These are phyloP conservation scores for Leucocoprinus leucothites DNA, from an alignment of 768 basidiomycete genomes.

Conservation along the genomic window DNA sequence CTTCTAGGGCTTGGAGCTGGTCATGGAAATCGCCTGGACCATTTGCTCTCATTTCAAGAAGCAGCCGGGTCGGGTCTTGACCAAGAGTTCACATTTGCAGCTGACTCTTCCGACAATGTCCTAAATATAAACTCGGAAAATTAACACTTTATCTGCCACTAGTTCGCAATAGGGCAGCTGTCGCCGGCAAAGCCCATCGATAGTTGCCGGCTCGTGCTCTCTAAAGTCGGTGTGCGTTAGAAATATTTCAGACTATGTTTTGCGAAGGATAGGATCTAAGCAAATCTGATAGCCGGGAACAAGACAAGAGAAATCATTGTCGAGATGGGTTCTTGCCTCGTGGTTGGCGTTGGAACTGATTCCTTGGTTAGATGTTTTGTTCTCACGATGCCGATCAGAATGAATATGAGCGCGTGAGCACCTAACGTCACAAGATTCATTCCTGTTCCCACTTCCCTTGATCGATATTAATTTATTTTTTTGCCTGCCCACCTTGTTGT, in stretches of 20 bases:
- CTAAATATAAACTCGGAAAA: constrained; percentile 1
- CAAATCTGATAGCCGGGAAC: neutral
- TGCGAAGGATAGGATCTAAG: neutral
- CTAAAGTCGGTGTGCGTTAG: too few species aligned
- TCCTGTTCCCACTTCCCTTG: too few species aligned
- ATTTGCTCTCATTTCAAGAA: neutral
- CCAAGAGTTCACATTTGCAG: neutral
- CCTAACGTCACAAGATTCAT: too few species aligned
- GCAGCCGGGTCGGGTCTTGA: constrained; percentile 12
- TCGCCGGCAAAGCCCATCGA: too few species aligned
- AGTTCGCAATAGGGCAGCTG: too few species aligned
- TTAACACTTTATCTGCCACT: too few species aligned
- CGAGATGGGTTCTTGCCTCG: neutral
- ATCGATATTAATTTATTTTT: too few species aligned
- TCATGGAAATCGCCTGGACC: neutral
- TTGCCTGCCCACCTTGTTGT: too few species aligned
- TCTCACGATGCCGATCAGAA: too few species aligned
- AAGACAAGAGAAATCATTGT: neutral
- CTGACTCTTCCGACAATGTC: neutral
- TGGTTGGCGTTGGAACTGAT: neutral
- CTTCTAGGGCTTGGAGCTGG: neutral
- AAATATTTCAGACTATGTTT: too few species aligned
- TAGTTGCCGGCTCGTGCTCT: too few species aligned
- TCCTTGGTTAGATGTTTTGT: constrained; percentile 1
- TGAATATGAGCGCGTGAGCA: neutral